Conservation (phyloP, 2,329 filamentous ascomycete species). For the Neofusicoccum umdonicola region DNA sequence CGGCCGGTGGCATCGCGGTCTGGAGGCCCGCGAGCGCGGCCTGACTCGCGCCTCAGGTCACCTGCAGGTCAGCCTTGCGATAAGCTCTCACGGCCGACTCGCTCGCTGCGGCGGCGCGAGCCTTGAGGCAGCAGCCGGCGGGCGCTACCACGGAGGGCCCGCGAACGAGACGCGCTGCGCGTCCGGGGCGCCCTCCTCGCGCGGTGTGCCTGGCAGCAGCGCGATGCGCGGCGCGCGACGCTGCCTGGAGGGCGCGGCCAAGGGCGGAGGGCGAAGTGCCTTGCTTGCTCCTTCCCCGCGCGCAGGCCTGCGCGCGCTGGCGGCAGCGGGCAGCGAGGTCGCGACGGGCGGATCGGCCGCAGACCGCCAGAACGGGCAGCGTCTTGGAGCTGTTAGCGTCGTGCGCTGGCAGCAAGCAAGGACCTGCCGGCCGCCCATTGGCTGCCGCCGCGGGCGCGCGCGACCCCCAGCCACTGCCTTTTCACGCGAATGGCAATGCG, state of each 20-base stretch:
- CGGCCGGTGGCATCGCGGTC: background rate
- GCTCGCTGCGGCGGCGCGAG: background rate
- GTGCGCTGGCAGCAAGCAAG: background rate
- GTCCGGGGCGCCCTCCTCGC: background rate
- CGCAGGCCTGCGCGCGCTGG: background rate
- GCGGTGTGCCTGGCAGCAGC: background rate
- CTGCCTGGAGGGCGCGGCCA: background rate
- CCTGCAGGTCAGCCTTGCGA: constrained; percentile 7
- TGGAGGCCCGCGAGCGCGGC: background rate
- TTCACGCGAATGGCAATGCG: constrained; percentile 3
- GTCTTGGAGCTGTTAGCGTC: background rate
- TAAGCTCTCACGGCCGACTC: background rate
- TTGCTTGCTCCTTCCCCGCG: background rate
- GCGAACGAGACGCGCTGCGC: no score
- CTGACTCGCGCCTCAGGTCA: constrained; percentile 1
- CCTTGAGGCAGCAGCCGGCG: constrained; percentile 6
- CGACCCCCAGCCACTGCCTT: background rate
- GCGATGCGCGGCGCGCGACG: background rate
- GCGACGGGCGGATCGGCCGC: background rate
- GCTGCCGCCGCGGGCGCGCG: background rate
- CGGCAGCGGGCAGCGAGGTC: background rate
- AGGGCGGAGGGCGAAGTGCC: background rate
- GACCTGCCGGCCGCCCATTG: background rate
- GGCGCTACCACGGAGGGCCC: background rate
- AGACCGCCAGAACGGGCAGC: background rate